Evolutionary conservation across 2,329 filamentous ascomycete genomes (phyloP), one percentile per base, ranked within the genome.

Genomic region (Penicillium italicum): DNA sequence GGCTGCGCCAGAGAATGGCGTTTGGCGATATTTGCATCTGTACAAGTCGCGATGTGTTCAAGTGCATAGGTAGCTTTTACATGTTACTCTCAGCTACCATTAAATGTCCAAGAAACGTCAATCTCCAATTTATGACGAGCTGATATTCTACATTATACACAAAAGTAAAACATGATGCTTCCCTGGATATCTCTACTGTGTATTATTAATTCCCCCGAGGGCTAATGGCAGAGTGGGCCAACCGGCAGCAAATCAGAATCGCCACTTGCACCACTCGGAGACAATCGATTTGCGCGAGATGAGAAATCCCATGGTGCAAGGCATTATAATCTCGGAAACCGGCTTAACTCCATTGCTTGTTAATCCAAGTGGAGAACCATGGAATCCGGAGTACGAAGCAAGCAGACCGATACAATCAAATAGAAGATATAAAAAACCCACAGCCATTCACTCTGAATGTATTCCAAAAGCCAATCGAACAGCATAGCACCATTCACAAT

Each of bases 1-100:
- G 47, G 47, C 47, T 26, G 34, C 36, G 43, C 40, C 40, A 51
- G 33, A 33, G 41, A 40, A 49, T 48, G 43, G 52, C 31, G 45
- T 43, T 50, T 43, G 26, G 28, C 14, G 50, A 41, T 24, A 16
- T 28, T 36, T 20, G 2, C 34, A 24, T 12, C 3, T 40, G 44
- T 42, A 18, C 50, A 47, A 40, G 18, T 28, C 16, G 6, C 7
- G 14, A 30, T 22, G 11, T 43, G 18, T 11, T 18, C 8, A 7
- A 44, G 48, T 36, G 34, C 16, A 33, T 43, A 31, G 20, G 36
- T 42, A 47, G 22, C 30, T 26, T 34, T 10, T 31, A 34, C 31
- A 26, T 34, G 22, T 37, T 47, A 14, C 24, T 37, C 38, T 43
- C 30, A 12, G 30, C 20, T 34, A 18, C 28, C 11, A 50, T 41